A percentile compares a stretch with the other conserved stretches of the same genome.
phyloP scores from a whole-genome alignment of 345 rosid species.

The Litchi chinensis region DNA sequence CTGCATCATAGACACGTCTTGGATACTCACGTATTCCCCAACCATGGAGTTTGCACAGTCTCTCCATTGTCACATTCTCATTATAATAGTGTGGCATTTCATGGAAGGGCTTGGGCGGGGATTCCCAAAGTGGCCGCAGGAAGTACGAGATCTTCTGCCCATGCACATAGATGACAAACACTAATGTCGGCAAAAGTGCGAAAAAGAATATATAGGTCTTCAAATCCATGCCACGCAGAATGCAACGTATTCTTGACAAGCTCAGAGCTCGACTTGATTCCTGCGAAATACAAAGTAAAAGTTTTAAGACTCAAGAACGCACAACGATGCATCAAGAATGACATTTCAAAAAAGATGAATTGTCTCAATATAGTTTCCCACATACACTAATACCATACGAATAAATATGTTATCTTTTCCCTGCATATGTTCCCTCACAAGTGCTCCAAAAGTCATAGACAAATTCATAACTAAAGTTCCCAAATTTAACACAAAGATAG shows the following conservation, averaged over 20 bases:
- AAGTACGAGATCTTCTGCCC: conserved; percentile 85
- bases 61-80: conserved; percentile 79
- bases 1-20: conserved; percentile 82
- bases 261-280: conserved; percentile 75
- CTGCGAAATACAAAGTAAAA: conserved; percentile 43
- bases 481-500: background rate
- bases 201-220: conserved; percentile 66
- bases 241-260: conserved; percentile 87
- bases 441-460: background rate
- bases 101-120: conserved; percentile 78
- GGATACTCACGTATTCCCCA: conserved; percentile 88
- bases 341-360: background rate
- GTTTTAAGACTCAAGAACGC: conserved; percentile 7
- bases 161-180: conserved; percentile 64
- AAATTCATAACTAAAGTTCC: background rate
- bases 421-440: background rate
- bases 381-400: background rate
- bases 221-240: conserved; percentile 87
- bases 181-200: conserved; percentile 67
- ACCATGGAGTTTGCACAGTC: conserved; percentile 81
- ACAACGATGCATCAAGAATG: conserved; percentile 1
- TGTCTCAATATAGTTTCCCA: background rate
- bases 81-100: conserved; percentile 81
- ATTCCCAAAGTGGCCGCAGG: conserved; percentile 84
- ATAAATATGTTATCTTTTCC: background rate